A percentile compares a stretch with the other conserved stretches of the same genome.
Conservation (phyloP, 2,329 filamentous ascomycete genomes). For the Sarocladium strictum region DNA sequence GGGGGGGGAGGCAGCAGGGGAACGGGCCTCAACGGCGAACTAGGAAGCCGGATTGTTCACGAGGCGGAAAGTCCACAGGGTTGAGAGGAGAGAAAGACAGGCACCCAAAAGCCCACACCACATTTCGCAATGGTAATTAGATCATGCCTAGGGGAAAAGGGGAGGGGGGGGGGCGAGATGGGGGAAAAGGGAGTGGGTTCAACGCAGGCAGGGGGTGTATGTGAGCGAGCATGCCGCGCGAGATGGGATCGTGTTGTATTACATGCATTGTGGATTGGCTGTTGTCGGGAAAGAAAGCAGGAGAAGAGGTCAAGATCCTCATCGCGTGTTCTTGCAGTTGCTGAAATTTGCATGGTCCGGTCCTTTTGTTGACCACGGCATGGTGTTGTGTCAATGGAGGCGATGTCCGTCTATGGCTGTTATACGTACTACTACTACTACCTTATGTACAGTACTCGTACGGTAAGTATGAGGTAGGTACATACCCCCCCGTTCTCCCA, state of each 20-base stretch:
- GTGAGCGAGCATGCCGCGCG: neutral
- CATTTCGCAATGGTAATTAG: constrained; percentile 1
- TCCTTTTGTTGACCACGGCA: neutral
- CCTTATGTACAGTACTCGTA: too few relatives aligned
- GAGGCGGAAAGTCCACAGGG: neutral
- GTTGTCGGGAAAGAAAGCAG: too few relatives aligned
- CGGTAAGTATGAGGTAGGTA: too few relatives aligned
- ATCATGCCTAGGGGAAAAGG: neutral
- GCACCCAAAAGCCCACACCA: neutral
- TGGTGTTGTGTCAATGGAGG: neutral
- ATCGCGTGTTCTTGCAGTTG: neutral
- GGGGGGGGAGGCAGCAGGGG: neutral
- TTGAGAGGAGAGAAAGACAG: neutral
- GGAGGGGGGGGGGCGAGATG: neutral
- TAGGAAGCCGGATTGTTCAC: neutral
- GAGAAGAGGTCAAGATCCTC: too few relatives aligned
- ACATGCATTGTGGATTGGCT: too few relatives aligned
- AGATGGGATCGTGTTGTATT: too few relatives aligned
- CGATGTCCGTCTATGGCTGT: neutral
- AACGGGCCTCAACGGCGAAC: neutral
- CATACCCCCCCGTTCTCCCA: too few relatives aligned
- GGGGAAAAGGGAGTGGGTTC: neutral
- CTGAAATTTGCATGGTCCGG: neutral
- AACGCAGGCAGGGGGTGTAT: too few relatives aligned
- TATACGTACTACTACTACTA: too few relatives aligned